Evolutionary conservation across 73 alveolate genomes (phyloP).

Genomic region (Paramecium sexaurelia): DNA sequence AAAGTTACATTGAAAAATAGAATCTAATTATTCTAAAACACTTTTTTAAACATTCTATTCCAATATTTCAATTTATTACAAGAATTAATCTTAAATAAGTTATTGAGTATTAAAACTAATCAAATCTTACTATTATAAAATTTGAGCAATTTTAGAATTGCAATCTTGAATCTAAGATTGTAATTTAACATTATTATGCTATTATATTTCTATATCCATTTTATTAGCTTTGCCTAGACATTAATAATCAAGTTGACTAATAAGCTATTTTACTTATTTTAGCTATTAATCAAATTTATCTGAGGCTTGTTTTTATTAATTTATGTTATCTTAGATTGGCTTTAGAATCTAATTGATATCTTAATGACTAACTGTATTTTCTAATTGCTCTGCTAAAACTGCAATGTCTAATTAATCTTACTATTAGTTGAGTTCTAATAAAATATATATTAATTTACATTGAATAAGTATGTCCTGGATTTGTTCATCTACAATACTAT

Average conservation of each 20-base stretch:
- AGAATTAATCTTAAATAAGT: not conserved
- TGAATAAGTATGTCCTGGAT: not conserved
- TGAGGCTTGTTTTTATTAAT: not conserved
- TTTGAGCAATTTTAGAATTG: not conserved
- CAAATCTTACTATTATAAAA: not conserved
- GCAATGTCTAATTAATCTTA: not conserved
- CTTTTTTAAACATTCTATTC: not conserved
- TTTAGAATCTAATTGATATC: not conserved
- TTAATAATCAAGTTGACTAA: not conserved
- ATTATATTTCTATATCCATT: conserved; percentile 3
- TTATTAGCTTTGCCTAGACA: conserved; percentile 2
- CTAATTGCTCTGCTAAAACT: not conserved
- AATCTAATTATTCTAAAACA: not conserved
- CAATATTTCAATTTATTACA: not conserved
- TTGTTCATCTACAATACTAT: not conserved
- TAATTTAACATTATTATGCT: not conserved
- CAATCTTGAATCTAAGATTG: not conserved
- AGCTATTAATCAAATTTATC: not conserved
- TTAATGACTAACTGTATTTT: not conserved
- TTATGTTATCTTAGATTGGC: not conserved
- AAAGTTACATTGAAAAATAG: not conserved
- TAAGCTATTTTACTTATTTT: not conserved
- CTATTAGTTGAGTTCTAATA: not conserved
- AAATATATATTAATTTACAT: not conserved
- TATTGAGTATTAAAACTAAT: not conserved